Evolutionary conservation across 768 basidiomycete genomes (phyloP).

Genomic region (Pholiota microspora): DNA sequence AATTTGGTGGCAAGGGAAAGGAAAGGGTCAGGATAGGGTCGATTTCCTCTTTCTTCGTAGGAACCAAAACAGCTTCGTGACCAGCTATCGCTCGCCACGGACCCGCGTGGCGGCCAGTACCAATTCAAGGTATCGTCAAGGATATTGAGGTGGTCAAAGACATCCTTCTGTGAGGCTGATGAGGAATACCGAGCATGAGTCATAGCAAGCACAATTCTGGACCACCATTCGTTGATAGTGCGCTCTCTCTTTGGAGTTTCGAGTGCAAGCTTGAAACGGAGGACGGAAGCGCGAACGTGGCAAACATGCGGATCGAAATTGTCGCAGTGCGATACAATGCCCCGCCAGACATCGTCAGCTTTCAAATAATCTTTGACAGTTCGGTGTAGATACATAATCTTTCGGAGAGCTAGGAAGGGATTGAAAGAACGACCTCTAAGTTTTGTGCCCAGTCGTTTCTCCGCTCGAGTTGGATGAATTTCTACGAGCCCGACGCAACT

Average conservation of each 20-base stretch:
- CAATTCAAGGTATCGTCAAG: constrained; percentile 13
- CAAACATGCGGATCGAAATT: constrained; percentile 4
- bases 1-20: constrained; percentile 11
- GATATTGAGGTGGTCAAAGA: constrained; percentile 10
- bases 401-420: background rate
- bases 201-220: constrained; percentile 7
- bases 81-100: constrained; percentile 10
- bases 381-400: constrained; percentile 11
- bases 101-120: constrained; percentile 11
- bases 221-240: constrained; percentile 12
- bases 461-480: constrained; percentile 4
- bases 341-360: constrained; percentile 1
- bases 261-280: constrained; percentile 1
- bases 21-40: constrained; percentile 9
- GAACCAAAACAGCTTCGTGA: constrained; percentile 12
- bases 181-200: constrained; percentile 7
- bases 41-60: constrained; percentile 9
- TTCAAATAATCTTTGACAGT: constrained; percentile 11
- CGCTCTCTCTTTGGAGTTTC: constrained; percentile 5
- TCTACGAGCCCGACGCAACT: constrained; percentile 8
- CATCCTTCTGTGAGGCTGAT: background rate
- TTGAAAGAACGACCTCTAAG: background rate
- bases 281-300: background rate
- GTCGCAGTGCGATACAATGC: constrained; percentile 1
- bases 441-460: background rate